Base-by-base conservation (phyloP, 345 rosid species). In the Triadica sebifera region DNA sequence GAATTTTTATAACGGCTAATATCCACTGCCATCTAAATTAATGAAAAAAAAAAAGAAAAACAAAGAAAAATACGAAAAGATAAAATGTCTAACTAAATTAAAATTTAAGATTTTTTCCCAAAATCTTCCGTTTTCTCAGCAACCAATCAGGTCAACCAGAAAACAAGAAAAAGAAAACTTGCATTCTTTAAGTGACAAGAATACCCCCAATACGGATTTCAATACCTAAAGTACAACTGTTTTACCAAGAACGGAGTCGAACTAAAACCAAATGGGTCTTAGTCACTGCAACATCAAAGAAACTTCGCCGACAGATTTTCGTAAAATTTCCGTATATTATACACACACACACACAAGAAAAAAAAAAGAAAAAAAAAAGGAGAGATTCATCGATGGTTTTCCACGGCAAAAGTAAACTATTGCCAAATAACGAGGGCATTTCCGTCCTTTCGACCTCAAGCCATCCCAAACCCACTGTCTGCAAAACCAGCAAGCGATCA, bases 141-240 rank as follows among this genome's bases (percentile, higher is more conserved):
- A 81, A 56, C 50, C 47, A 72, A 63, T 51, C 69, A 80, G 46
- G 73, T 15, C 49, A 63, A 38, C 49, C 62, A 20, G 20, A 61
- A 20, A 24, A 1, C 9, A 56, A 43, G 16, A 6, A 51, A 67
- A 17, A 22, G 15, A 29, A 29, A 47, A 37, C 7, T 47, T 53
- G 3, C 25, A 43, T 6, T 17, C 19, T 16, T 63, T 24, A 49
- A 41, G 45, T 58, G 81, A 73, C 81, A 70, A 57, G 78, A 80
- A 56, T 71, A 58, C 83, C n/a, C 20, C 5, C 38, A 59, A 38
- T 24, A 58, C 67, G 50, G 63, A 16, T 50, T 39, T 12, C 51
- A 77, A 58, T n/a, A n/a, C n/a, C n/a, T n/a, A n/a, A n/a, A n/a
- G 58, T 3, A 6, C 19, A 52, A 47, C 51, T 8, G 51, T 47